phyloP scores from a whole-genome alignment of 371 early-diverging fungal genomes.

The Caulochytrium protostelioides region DNA sequence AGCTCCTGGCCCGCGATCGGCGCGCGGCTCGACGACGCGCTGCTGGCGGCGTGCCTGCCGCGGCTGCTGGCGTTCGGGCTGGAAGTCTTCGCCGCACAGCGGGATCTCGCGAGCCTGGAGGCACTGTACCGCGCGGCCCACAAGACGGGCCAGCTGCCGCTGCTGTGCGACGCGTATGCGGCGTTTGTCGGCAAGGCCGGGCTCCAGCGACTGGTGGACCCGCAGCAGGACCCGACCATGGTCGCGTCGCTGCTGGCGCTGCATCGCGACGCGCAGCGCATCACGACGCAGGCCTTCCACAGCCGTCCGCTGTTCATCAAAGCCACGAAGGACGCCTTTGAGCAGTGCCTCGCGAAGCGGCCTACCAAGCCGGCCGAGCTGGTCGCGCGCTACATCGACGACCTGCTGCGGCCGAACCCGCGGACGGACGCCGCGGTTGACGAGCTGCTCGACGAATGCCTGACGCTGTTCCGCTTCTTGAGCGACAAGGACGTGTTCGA shows the following conservation, averaged over 20 bases:
- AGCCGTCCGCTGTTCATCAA: slow-evolving; percentile 33
- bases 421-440: slow-evolving; percentile 43
- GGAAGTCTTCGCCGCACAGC: too few relatives aligned
- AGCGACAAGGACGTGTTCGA: slow-evolving; percentile 80
- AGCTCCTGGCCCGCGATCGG: too few relatives aligned
- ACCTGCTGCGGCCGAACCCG: slow-evolving; percentile 16
- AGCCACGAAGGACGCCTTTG: slow-evolving; percentile 62
- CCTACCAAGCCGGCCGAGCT: slow-evolving; percentile 71
- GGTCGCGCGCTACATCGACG: slow-evolving; percentile 60
- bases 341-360: slow-evolving; percentile 58
- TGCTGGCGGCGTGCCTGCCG: too few relatives aligned
- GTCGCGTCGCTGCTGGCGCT: slow-evolving; percentile 44
- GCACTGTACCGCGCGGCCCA: too few relatives aligned
- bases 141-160: too few relatives aligned
- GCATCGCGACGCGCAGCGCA: slow-evolving; percentile 38
- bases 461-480: slow-evolving; percentile 58
- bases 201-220: too few relatives aligned
- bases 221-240: slow-evolving; percentile 31
- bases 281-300: slow-evolving; percentile 38
- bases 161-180: too few relatives aligned
- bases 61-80: too few relatives aligned
- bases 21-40: too few relatives aligned
- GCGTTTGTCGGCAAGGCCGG: too few relatives aligned
- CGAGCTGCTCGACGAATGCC: slow-evolving; percentile 34
- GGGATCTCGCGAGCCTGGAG: too few relatives aligned